These are phyloP conservation scores for Talaromyces sp. DNA, from an alignment of 2,329 filamentous ascomycete species.

Conservation along the genomic window DNA sequence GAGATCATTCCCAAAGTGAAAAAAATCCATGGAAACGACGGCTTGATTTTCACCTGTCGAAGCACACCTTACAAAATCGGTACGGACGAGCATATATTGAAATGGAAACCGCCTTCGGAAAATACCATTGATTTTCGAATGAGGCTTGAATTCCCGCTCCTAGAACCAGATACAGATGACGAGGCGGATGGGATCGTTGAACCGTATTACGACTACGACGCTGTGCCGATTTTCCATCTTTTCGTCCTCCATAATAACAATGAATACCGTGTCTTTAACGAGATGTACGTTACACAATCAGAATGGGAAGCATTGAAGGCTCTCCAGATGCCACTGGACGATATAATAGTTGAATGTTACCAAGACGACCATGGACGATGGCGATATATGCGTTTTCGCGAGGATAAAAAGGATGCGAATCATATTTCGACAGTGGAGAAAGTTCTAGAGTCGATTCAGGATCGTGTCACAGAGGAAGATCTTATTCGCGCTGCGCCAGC, in stretches of 20 bases:
- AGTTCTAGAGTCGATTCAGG: constrained; percentile 83
- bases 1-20: constrained; percentile 75
- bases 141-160: constrained; percentile 65
- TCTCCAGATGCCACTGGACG: constrained; percentile 69
- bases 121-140: constrained; percentile 93
- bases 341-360: constrained; percentile 84
- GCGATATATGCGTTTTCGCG: constrained; percentile 83
- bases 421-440: constrained; percentile 78
- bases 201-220: constrained; percentile 71
- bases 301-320: constrained; percentile 83
- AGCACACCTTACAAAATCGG: constrained; percentile 80
- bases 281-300: constrained; percentile 62
- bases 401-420: constrained; percentile 89
- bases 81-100: constrained; percentile 88
- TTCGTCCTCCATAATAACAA: constrained; percentile 62
- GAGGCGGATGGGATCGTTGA: constrained; percentile 60
- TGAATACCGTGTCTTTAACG: constrained; percentile 61
- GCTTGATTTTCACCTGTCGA: constrained; percentile 94
- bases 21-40: constrained; percentile 78
- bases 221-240: constrained; percentile 67
- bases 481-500: constrained; percentile 61
- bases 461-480: constrained; percentile 78
- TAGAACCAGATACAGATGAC: constrained; percentile 65
- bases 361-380: constrained; percentile 70
- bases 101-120: constrained; percentile 94